Conservation (phyloP, 306 rosid species). For the Lupinus albus region DNA sequence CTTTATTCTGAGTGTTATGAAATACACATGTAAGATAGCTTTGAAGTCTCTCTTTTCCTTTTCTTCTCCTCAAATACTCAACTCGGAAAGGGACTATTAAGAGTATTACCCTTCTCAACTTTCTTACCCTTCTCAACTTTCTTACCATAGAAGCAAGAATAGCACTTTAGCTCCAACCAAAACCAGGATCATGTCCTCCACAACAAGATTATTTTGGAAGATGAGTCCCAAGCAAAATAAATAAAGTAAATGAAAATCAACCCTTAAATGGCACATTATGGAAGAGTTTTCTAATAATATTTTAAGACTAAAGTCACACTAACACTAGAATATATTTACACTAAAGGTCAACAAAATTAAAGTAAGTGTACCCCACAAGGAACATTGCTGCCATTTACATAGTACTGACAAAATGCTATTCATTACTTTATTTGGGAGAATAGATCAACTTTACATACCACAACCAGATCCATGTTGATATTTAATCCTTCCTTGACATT, state of each 20-base stretch:
- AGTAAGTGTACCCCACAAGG: constrained; percentile 49
- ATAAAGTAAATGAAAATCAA: constrained; percentile 27
- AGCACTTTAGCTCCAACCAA: not conserved
- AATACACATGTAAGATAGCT: too few species aligned
- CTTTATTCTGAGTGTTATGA: too few species aligned
- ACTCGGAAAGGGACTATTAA: too few species aligned
- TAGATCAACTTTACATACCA: constrained; percentile 49
- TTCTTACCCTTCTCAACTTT: too few species aligned
- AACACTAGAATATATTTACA: constrained; percentile 41
- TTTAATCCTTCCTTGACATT: constrained; percentile 38
- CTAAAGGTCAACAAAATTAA: constrained; percentile 46
- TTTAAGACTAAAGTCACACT: constrained; percentile 30
- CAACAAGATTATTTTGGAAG: constrained; percentile 20
- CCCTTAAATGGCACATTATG: constrained; percentile 32
- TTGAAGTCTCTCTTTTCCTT: too few species aligned
- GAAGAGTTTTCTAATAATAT: constrained; percentile 17
- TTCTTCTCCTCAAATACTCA: too few species aligned
- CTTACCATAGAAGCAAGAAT: too few species aligned
- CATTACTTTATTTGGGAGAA: constrained; percentile 40
- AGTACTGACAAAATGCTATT: constrained; percentile 49
- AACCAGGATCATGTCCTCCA: not conserved
- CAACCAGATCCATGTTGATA: constrained; percentile 39
- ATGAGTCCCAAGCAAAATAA: not conserved
- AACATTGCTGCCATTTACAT: constrained; percentile 40
- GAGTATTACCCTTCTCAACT: not conserved